Percentiles rank a stretch among this genome's conserved stretches.
These are phyloP conservation scores for Aquanectria penicillioides DNA, from an alignment of 2,329 filamentous ascomycete genomes.

Conservation along the genomic window DNA sequence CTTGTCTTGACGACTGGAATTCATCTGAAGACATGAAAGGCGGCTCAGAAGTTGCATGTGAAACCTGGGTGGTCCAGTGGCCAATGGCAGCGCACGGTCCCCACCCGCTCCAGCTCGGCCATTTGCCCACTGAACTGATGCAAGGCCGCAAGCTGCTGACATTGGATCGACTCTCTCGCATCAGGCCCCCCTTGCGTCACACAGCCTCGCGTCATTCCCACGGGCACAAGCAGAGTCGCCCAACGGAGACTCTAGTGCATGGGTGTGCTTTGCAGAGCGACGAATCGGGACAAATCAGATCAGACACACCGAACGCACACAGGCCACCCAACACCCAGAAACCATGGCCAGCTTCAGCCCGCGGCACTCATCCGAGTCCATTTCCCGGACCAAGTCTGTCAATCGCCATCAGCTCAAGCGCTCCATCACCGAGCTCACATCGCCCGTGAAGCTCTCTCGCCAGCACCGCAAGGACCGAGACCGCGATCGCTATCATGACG, in stretches of 20 bases:
- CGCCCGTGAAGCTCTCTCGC: slow-evolving; percentile 55
- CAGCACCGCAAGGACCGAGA: slow-evolving; percentile 42
- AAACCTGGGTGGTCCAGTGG: slow-evolving; percentile 6
- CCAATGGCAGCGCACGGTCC: slow-evolving; percentile 1
- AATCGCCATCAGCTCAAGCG: slow-evolving; percentile 64
- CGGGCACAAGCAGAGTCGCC: background rate
- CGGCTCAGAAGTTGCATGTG: slow-evolving; percentile 18
- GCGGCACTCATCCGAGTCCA: slow-evolving; percentile 37
- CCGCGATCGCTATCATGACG: slow-evolving; percentile 43
- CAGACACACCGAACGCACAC: background rate
- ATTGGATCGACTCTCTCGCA: no score
- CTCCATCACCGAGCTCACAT: slow-evolving; percentile 64
- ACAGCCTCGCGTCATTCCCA: slow-evolving; percentile 6
- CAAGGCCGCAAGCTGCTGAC: slow-evolving; percentile 16
- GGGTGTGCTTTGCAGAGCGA: slow-evolving; percentile 3
- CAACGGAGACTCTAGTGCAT: background rate
- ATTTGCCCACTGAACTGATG: slow-evolving; percentile 10
- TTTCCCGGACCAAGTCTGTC: slow-evolving; percentile 39
- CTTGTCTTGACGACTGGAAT: slow-evolving; percentile 16
- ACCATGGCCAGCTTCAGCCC: slow-evolving; percentile 39
- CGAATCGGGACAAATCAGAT: slow-evolving; percentile 15
- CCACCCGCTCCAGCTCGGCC: slow-evolving; percentile 9
- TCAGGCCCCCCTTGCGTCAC: slow-evolving; percentile 26
- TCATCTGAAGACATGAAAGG: background rate
- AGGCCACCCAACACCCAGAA: slow-evolving; percentile 5